Conservation (phyloP, 345 rosid species). For the Jatropha curcas region DNA sequence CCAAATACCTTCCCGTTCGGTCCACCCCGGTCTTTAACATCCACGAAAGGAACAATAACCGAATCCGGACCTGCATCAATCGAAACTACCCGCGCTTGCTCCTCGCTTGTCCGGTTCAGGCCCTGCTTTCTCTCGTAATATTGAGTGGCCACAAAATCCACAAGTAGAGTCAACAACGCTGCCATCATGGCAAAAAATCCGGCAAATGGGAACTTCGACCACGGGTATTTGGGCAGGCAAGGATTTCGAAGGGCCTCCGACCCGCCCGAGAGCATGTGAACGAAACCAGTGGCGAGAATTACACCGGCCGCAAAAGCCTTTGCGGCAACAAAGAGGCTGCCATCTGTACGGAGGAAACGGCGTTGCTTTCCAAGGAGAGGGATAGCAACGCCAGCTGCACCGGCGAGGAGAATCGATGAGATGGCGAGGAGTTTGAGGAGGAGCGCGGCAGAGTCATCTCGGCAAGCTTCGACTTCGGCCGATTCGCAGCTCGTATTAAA, state of each 20-base stretch:
- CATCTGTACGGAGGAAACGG: slow-evolving; percentile 57
- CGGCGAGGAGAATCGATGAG: slow-evolving; percentile 65
- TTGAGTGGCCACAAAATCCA: slow-evolving; percentile 84
- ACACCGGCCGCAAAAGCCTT: slow-evolving; percentile 96
- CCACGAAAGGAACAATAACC: slow-evolving; percentile 41
- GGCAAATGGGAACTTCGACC: slow-evolving; percentile 82
- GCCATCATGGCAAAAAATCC: slow-evolving; percentile 90
- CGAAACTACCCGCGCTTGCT: slow-evolving; percentile 43
- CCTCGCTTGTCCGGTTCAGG: slow-evolving; percentile 41
- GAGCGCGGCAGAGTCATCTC: slow-evolving; percentile 62
- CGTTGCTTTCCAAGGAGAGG: slow-evolving; percentile 74
- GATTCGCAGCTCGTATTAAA: slow-evolving; percentile 40
- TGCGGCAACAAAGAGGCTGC: slow-evolving; percentile 68
- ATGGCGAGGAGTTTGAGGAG: slow-evolving; percentile 67
- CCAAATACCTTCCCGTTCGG: slow-evolving; percentile 59
- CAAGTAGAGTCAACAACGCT: slow-evolving; percentile 64
- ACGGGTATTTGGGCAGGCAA: slow-evolving; percentile 69
- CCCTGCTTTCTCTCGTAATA: slow-evolving; percentile 85
- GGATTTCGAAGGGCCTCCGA: slow-evolving; percentile 55
- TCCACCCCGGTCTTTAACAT: slow-evolving; percentile 28
- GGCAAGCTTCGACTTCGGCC: slow-evolving; percentile 48
- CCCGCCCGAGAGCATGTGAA: slow-evolving; percentile 85
- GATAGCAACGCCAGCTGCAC: slow-evolving; percentile 61
- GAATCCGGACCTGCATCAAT: slow-evolving; percentile 40
- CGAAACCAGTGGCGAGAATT: slow-evolving; percentile 91